Percentiles rank a stretch among this genome's conserved stretches.
Conservation (phyloP, 805 yeast genomes). For the Metschnikowia peoriensis region DNA sequence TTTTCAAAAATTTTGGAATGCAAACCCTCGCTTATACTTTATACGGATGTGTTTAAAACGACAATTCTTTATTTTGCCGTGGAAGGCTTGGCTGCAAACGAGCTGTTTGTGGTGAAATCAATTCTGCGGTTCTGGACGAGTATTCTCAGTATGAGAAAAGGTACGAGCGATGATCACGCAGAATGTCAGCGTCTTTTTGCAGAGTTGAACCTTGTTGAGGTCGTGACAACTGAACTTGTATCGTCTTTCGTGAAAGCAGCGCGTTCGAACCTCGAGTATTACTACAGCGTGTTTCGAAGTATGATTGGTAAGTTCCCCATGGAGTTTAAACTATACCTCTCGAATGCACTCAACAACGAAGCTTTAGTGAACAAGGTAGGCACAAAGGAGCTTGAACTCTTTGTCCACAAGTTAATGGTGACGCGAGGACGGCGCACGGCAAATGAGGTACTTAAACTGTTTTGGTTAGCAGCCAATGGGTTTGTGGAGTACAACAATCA, state of each 20-base stretch:
- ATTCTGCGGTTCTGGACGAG: slow-evolving; percentile 55
- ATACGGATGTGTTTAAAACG: slow-evolving; percentile 23
- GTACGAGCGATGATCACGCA: slow-evolving; percentile 42
- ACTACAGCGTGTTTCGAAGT: slow-evolving; percentile 50
- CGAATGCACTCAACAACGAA: slow-evolving; percentile 6
- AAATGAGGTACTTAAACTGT: slow-evolving; percentile 54
- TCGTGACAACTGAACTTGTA: slow-evolving; percentile 27
- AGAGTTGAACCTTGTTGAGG: slow-evolving; percentile 22
- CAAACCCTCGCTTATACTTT: slow-evolving; percentile 48
- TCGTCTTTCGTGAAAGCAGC: slow-evolving; percentile 41
- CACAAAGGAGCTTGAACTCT: slow-evolving; percentile 35
- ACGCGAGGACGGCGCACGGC: slow-evolving; percentile 68
- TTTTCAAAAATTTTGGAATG: slow-evolving; percentile 48
- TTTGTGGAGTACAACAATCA: slow-evolving; percentile 38
- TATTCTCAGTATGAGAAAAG: slow-evolving; percentile 46
- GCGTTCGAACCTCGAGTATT: slow-evolving; percentile 61
- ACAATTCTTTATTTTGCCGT: slow-evolving; percentile 31
- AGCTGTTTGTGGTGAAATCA: slow-evolving; percentile 54
- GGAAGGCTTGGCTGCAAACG: slow-evolving; percentile 44
- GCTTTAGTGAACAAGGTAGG: slow-evolving; percentile 13
- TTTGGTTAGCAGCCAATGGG: slow-evolving; percentile 66
- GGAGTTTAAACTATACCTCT: slow-evolving; percentile 33
- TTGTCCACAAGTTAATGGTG: slow-evolving; percentile 53
- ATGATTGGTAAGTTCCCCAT: slow-evolving; percentile 49
- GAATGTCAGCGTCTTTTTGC: slow-evolving; percentile 21